A percentile compares a stretch with the other conserved stretches of the same genome.
These are phyloP conservation scores for Fimicolochytrium jonesii DNA, from an alignment of 192 early-diverging fungal genomes.

Conservation along the genomic window DNA sequence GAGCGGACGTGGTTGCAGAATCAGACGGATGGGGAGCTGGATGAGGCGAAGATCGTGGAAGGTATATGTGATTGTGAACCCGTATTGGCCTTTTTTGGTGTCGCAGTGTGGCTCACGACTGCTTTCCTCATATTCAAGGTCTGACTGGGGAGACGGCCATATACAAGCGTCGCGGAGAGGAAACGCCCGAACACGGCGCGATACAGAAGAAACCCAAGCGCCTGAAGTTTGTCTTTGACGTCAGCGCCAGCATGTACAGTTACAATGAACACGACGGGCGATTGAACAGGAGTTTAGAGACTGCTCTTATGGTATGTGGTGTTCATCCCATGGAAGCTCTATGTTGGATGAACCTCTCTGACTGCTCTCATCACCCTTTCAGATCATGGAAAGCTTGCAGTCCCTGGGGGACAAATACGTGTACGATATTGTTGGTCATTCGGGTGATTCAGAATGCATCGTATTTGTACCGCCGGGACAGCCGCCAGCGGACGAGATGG, in stretches of 20 bases:
- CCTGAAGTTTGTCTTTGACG: conserved; percentile 76
- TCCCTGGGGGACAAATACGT: conserved; percentile 74
- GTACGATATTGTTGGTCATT: conserved; percentile 74
- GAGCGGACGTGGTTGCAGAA: conserved; percentile 80
- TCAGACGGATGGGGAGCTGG: conserved; percentile 73
- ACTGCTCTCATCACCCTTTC: background rate
- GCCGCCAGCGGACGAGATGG: conserved; percentile 77
- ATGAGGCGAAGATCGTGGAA: conserved; percentile 68
- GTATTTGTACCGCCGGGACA: conserved; percentile 66
- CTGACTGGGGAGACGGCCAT: conserved; percentile 72
- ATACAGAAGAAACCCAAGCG: conserved; percentile 71
- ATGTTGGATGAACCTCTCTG: background rate
- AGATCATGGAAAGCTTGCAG: conserved; percentile 71
- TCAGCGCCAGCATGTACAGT: conserved; percentile 53
- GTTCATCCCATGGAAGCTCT: too few relatives aligned
- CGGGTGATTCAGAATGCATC: conserved; percentile 67
- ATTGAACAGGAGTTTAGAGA: conserved; percentile 38
- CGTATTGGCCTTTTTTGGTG: background rate
- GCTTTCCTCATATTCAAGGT: conserved; percentile 47
- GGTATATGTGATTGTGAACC: background rate
- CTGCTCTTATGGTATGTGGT: conserved; percentile 28
- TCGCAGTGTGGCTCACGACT: background rate
- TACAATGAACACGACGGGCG: conserved; percentile 45
- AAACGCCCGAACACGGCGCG: conserved; percentile 62
- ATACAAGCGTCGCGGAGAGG: conserved; percentile 77